A percentile compares a stretch with the other conserved stretches of the same genome.
Conservation (phyloP, 2,329 filamentous ascomycete species). For the Aspergillus melleus region DNA sequence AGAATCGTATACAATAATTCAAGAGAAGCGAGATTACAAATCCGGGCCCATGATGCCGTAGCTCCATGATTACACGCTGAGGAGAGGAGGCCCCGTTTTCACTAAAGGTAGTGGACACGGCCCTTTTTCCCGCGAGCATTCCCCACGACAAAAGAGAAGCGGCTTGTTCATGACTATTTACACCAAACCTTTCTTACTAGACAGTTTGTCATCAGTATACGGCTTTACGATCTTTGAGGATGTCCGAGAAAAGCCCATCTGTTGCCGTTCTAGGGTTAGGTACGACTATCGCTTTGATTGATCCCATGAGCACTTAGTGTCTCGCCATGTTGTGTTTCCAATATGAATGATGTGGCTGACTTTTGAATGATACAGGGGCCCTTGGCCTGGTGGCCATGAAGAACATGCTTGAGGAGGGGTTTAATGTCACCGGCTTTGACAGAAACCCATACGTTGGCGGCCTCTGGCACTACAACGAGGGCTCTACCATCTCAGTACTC, state of each 20-base stretch:
- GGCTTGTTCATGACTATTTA: not conserved
- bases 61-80: not conserved
- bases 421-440: constrained; percentile 48
- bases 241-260: not conserved
- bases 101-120: not conserved
- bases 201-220: not conserved
- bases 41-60: not conserved
- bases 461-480: constrained; percentile 45
- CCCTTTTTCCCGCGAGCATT: not conserved
- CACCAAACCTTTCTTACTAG: not conserved
- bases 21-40: not conserved
- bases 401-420: constrained; percentile 47
- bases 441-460: constrained; percentile 44
- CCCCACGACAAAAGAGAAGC: not conserved
- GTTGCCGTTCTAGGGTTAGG: not conserved
- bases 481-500: constrained; percentile 35
- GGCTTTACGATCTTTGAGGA: not conserved
- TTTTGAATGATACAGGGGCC: constrained; percentile 20
- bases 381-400: constrained; percentile 46
- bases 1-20: not conserved
- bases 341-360: not conserved
- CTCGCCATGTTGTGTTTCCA: not conserved
- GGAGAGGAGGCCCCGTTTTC: not conserved
- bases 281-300: not conserved
- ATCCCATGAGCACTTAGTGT: not conserved